phyloP scores from a whole-genome alignment of 352 stramenopile genomes.

The Pythium sukuiense region DNA sequence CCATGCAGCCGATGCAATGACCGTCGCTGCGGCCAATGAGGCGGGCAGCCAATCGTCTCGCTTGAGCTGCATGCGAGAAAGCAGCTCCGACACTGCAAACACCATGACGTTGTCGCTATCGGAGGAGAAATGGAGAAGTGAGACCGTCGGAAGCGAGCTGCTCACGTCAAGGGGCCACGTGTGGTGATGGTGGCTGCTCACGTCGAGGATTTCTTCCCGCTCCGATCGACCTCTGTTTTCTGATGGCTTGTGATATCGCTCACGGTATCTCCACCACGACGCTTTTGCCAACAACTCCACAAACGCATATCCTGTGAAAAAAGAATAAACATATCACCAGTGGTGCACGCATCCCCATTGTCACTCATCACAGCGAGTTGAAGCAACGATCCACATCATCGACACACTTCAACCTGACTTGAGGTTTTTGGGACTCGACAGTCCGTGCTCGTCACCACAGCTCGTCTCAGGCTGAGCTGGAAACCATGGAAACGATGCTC shows the following conservation, averaged over 20 bases:
- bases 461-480: background rate
- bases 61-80: background rate
- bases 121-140: background rate
- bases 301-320: too few species aligned
- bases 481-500: background rate
- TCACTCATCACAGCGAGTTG: too few species aligned
- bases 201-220: background rate
- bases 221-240: background rate
- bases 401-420: too few species aligned
- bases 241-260: background rate
- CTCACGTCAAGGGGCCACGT: background rate
- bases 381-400: too few species aligned
- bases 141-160: background rate
- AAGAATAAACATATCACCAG: too few species aligned
- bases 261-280: too few species aligned
- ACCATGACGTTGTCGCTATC: background rate
- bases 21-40: background rate
- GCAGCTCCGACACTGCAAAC: background rate
- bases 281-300: too few species aligned
- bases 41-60: background rate
- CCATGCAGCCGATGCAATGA: background rate
- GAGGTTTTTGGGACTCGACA: too few species aligned
- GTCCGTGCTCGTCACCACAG: too few species aligned
- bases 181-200: background rate
- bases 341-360: too few species aligned